Evolutionary conservation across 1,284 basidiomycete genomes (phyloP).

Genomic region (Mycena sp.): DNA sequence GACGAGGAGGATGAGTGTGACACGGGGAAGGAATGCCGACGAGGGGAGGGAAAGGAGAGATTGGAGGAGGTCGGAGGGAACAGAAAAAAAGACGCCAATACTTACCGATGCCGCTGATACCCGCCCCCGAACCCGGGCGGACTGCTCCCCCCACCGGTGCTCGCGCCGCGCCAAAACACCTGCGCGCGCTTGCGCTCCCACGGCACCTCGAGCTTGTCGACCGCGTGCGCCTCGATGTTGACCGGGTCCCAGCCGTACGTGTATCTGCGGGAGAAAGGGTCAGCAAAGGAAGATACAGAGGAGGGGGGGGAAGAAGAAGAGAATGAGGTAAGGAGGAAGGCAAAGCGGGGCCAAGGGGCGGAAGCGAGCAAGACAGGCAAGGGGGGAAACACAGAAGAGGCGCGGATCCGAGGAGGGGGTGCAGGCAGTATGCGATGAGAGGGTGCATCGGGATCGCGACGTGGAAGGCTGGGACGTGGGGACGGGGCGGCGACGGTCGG

Average conservation of each 20-base stretch:
- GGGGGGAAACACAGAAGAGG: background rate
- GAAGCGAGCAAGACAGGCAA: too few species aligned
- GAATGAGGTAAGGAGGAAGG: background rate
- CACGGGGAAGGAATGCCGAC: too few species aligned
- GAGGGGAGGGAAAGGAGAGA: background rate
- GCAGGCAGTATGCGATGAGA: too few species aligned
- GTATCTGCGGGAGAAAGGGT: slow-evolving; percentile 57
- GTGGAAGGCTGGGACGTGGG: too few species aligned
- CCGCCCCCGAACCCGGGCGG: slow-evolving; percentile 85
- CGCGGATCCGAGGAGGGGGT: too few species aligned
- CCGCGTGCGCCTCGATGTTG: slow-evolving; percentile 72
- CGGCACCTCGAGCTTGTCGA: slow-evolving; percentile 84
- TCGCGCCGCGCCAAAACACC: slow-evolving; percentile 81
- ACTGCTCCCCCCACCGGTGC: slow-evolving; percentile 90
- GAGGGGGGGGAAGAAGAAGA: background rate
- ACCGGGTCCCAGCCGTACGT: slow-evolving; percentile 91
- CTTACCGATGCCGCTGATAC: slow-evolving; percentile 88
- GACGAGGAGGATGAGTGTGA: too few species aligned
- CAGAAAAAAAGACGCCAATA: too few species aligned
- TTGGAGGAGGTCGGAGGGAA: background rate
- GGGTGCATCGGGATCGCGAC: too few species aligned
- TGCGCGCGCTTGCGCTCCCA: slow-evolving; percentile 76
- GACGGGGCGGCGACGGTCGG: too few species aligned
- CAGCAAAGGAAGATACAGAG: background rate
- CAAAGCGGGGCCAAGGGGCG: too few species aligned